Evolutionary conservation across 352 stramenopile genomes (phyloP).

Genomic region (Phytopythium litorale): DNA sequence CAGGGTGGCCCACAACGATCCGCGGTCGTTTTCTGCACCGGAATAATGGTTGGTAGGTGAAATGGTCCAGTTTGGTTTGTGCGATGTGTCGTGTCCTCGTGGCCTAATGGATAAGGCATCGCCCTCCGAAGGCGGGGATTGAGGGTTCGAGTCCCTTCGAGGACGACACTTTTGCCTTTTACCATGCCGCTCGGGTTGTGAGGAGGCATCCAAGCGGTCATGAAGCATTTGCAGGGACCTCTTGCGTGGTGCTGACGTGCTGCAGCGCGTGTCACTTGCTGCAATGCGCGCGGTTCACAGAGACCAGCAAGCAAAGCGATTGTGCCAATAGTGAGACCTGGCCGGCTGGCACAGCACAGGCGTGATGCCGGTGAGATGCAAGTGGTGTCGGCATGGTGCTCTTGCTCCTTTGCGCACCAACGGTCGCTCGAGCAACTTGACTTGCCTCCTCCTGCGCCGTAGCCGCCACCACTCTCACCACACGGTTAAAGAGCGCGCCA

Average conservation of each 20-base stretch:
- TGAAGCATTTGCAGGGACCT: neutral
- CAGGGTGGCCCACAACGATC: conserved; percentile 1
- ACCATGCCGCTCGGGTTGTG: no score
- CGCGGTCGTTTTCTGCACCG: neutral
- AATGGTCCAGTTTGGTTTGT: neutral
- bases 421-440: neutral
- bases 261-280: no score
- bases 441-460: neutral
- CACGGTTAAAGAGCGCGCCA: neutral
- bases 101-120: conserved; percentile 77
- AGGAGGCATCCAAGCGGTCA: neutral
- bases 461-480: neutral
- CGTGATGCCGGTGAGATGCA: no score
- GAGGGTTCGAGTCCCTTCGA: conserved; percentile 68
- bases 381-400: no score
- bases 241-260: no score
- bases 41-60: neutral
- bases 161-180: conserved; percentile 31
- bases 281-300: no score
- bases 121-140: conserved; percentile 69
- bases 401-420: neutral
- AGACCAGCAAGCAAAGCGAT: no score
- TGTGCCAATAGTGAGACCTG: no score
- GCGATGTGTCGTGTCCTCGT: conserved; percentile 20
- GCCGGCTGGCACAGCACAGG: no score